A percentile compares a stretch with the other conserved stretches of the same genome.
Evolutionary conservation across 345 rosid genomes (phyloP).

Genomic region (Acer saccharum): DNA sequence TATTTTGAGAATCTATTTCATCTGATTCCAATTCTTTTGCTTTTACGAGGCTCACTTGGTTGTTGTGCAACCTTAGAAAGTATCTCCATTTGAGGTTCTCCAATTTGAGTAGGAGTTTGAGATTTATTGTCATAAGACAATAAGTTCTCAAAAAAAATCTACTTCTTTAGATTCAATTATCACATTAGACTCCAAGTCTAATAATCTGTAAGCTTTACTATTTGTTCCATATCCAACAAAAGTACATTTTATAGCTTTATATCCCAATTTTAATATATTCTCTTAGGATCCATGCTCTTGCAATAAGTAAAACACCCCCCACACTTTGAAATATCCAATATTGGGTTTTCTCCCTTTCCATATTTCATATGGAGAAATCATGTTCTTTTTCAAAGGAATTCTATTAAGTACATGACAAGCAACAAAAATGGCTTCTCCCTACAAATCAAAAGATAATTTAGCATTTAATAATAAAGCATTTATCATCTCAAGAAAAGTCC

Average conservation of each 20-base stretch:
- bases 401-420: conserved; percentile 8
- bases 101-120: background rate
- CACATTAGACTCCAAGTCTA: conserved; percentile 13
- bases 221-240: conserved; percentile 11
- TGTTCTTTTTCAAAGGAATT: background rate
- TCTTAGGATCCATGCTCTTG: background rate
- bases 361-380: conserved; percentile 11
- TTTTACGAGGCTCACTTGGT: background rate
- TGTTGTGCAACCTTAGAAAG: too few relatives aligned
- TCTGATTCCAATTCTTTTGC: background rate
- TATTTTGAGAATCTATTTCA: background rate
- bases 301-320: conserved; percentile 12
- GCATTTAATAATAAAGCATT: background rate
- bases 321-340: conserved; percentile 11
- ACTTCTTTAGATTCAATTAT: conserved; percentile 19
- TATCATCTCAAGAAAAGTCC: background rate
- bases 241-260: background rate
- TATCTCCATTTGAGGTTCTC: background rate
- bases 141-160: conserved; percentile 12
- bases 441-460: background rate
- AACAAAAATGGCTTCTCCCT: conserved; percentile 12
- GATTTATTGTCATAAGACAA: background rate
- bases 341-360: conserved; percentile 14
- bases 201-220: background rate
- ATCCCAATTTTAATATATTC: background rate